These are phyloP conservation scores for Elsinoe ampelina DNA, from an alignment of 2,329 filamentous ascomycete genomes.

Conservation along the genomic window DNA sequence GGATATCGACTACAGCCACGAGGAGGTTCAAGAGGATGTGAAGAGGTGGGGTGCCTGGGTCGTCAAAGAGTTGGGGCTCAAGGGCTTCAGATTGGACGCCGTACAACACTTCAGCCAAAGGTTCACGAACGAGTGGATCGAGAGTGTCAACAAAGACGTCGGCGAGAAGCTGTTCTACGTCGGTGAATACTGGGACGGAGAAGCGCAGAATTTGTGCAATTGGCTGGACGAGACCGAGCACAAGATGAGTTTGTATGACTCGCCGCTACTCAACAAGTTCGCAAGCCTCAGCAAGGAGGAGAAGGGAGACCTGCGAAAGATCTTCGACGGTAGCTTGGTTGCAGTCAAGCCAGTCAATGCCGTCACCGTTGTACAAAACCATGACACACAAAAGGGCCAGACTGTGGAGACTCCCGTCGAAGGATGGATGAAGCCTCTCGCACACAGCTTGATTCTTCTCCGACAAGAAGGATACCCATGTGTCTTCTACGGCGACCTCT, in stretches of 20 bases:
- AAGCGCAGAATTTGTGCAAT: conserved; percentile 43
- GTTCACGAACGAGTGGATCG: conserved; percentile 54
- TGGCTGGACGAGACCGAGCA: conserved; percentile 42
- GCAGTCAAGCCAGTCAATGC: conserved; percentile 45
- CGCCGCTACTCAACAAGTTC: conserved; percentile 60
- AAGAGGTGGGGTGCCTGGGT: conserved; percentile 59
- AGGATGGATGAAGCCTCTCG: conserved; percentile 60
- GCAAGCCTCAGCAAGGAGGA: conserved; percentile 35
- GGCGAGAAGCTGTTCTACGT: conserved; percentile 50
- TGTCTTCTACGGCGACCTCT: conserved; percentile 62
- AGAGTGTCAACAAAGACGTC: conserved; percentile 39
- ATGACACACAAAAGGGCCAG: conserved; percentile 59
- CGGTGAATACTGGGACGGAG: conserved; percentile 58
- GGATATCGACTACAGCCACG: conserved; percentile 54
- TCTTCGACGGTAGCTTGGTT: conserved; percentile 55
- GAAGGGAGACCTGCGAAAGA: conserved; percentile 35
- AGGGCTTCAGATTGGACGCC: conserved; percentile 58
- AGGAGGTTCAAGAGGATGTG: conserved; percentile 54
- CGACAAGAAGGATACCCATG: conserved; percentile 54
- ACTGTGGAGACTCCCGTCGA: conserved; percentile 54
- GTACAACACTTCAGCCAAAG: conserved; percentile 58
- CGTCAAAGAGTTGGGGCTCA: conserved; percentile 47
- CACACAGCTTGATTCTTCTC: conserved; percentile 63
- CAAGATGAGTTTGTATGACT: conserved; percentile 49
- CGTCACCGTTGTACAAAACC: conserved; percentile 62